These are phyloP conservation scores for Albifimbria verrucaria DNA, from an alignment of 2,329 filamentous ascomycete species.

Conservation along the genomic window DNA sequence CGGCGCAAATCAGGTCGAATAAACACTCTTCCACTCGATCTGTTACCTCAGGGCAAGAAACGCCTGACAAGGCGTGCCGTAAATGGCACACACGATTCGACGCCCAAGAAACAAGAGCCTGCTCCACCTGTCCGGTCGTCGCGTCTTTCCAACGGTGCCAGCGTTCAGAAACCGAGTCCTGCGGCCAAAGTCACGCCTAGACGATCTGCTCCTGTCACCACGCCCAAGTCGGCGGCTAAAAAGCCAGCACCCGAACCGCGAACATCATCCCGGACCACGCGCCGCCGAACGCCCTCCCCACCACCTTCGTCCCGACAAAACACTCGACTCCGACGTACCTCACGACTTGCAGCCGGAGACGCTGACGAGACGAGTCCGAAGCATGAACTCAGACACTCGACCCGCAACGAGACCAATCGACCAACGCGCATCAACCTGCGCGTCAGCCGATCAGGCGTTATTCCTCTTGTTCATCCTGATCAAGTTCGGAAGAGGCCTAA, in stretches of 20 bases:
- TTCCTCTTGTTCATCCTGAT: slow-evolving; percentile 59
- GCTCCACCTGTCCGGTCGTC: neutral
- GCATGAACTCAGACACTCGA: slow-evolving; percentile 9
- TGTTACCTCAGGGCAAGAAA: slow-evolving; percentile 47
- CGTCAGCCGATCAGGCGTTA: slow-evolving; percentile 30
- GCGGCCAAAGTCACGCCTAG: slow-evolving; percentile 18
- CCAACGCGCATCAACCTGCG: slow-evolving; percentile 49
- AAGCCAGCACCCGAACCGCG: slow-evolving; percentile 24
- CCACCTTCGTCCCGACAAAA: slow-evolving; percentile 36
- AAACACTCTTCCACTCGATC: slow-evolving; percentile 53
- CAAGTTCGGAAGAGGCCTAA: slow-evolving; percentile 52
- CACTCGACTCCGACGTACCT: slow-evolving; percentile 39
- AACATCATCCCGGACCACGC: slow-evolving; percentile 27
- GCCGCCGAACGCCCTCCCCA: slow-evolving; percentile 40
- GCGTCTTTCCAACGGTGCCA: neutral
- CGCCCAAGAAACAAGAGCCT: neutral
- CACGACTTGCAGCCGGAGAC: slow-evolving; percentile 32
- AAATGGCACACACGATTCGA: slow-evolving; percentile 13
- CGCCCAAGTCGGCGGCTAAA: slow-evolving; percentile 26
- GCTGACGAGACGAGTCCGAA: slow-evolving; percentile 11
- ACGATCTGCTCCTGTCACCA: slow-evolving; percentile 18
- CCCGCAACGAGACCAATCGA: slow-evolving; percentile 20
- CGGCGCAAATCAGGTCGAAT: slow-evolving; percentile 64
- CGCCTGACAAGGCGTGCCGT: slow-evolving; percentile 44
- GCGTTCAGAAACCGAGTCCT: slow-evolving; percentile 18